phyloP scores from a whole-genome alignment of 1,139 yeast genomes.

The Blastobotrys buckinghamii region DNA sequence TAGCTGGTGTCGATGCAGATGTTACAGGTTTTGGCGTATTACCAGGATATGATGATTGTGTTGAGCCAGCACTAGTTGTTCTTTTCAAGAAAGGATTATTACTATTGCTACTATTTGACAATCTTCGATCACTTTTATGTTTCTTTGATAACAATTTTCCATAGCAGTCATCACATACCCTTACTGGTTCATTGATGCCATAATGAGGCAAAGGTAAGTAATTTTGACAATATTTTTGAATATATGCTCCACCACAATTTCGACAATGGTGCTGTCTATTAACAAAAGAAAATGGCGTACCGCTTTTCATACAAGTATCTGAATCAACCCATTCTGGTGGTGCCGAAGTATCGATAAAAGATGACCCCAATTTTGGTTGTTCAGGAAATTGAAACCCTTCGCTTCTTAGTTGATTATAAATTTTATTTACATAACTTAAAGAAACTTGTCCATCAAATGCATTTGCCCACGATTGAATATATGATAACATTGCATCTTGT shows the following conservation, averaged over 20 bases:
- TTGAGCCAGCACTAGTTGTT: not conserved
- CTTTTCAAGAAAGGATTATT: not conserved
- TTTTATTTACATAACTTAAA: slow-evolving; percentile 56
- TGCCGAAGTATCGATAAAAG: slow-evolving; percentile 77
- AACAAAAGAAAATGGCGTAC: slow-evolving; percentile 68
- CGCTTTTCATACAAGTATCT: slow-evolving; percentile 93
- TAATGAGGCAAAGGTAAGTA: slow-evolving; percentile 66
- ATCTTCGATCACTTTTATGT: not conserved
- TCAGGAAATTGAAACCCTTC: slow-evolving; percentile 65
- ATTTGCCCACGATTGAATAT: slow-evolving; percentile 71
- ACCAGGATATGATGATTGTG: not conserved
- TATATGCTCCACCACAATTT: slow-evolving; percentile 93
- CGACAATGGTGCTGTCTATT: slow-evolving; percentile 96
- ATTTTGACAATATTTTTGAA: slow-evolving; percentile 76
- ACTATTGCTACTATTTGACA: not conserved
- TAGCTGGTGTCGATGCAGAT: slow-evolving; percentile 5
- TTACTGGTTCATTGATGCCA: slow-evolving; percentile 83
- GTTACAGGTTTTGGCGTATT: no score
- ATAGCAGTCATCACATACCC: slow-evolving; percentile 90
- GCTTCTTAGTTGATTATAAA: slow-evolving; percentile 52
- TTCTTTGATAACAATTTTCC: slow-evolving; percentile 39
- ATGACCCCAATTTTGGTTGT: slow-evolving; percentile 35
- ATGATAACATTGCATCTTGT: slow-evolving; percentile 51
- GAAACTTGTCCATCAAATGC: slow-evolving; percentile 69
- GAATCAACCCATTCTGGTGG: slow-evolving; percentile 99